Evolutionary conservation across 2,329 filamentous ascomycete genomes (phyloP).

Genomic region (Neonectria magnoliae): DNA sequence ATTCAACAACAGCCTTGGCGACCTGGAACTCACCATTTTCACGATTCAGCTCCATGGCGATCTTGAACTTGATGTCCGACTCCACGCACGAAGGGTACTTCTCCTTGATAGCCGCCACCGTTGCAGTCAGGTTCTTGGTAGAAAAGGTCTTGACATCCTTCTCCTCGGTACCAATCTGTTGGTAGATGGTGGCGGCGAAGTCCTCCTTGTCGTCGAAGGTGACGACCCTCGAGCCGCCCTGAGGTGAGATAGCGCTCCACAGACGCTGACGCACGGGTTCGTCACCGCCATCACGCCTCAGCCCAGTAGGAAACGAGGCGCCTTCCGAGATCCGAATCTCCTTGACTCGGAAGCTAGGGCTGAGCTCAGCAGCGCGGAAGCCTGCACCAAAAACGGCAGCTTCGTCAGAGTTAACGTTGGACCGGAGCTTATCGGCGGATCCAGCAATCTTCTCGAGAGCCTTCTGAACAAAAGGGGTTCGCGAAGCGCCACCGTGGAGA

Average conservation of each 20-base stretch:
- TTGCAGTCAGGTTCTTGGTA: slow-evolving; percentile 87
- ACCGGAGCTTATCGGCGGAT: slow-evolving; percentile 80
- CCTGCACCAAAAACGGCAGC: slow-evolving; percentile 95
- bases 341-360: slow-evolving; percentile 96
- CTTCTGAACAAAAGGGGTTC: slow-evolving; percentile 95
- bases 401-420: slow-evolving; percentile 97
- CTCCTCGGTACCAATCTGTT: slow-evolving; percentile 70
- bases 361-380: slow-evolving; percentile 91
- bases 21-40: slow-evolving; percentile 85
- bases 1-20: slow-evolving; percentile 80
- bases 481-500: slow-evolving; percentile 87
- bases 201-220: slow-evolving; percentile 85
- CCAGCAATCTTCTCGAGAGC: slow-evolving; percentile 81
- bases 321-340: slow-evolving; percentile 89
- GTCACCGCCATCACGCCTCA: slow-evolving; percentile 78
- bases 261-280: slow-evolving; percentile 83
- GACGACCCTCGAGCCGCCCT: slow-evolving; percentile 84
- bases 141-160: slow-evolving; percentile 72
- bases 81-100: slow-evolving; percentile 78
- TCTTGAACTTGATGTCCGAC: slow-evolving; percentile 81
- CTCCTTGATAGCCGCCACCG: slow-evolving; percentile 80
- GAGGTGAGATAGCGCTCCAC: slow-evolving; percentile 79
- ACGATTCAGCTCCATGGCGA: slow-evolving; percentile 76
- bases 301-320: slow-evolving; percentile 75
- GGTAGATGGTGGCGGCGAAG: slow-evolving; percentile 82